phyloP scores from a whole-genome alignment of 2,329 filamentous ascomycete species.

The Parastagonospora nodorum region DNA sequence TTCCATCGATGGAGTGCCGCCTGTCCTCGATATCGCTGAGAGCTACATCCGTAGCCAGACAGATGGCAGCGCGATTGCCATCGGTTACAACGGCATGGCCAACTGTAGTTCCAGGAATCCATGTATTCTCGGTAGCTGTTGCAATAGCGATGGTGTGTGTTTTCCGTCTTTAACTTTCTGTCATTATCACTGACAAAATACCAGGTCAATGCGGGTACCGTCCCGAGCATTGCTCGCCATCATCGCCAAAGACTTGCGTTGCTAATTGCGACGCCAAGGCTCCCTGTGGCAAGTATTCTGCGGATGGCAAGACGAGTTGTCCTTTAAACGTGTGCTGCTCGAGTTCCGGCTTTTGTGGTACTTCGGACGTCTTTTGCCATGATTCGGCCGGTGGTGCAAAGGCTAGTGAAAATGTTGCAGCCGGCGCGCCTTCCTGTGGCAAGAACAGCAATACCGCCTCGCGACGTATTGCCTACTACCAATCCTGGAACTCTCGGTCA shows the following conservation, averaged over 20 bases:
- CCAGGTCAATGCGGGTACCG: conserved; percentile 17
- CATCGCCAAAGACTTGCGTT: conserved; percentile 13
- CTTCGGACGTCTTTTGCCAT: conserved; percentile 31
- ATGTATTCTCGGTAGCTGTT: conserved; percentile 15
- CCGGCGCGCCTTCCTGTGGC: conserved; percentile 11
- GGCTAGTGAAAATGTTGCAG: not conserved
- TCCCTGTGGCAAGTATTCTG: conserved; percentile 41
- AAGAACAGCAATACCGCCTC: conserved; percentile 15
- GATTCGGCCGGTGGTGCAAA: not conserved
- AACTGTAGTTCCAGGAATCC: conserved; percentile 11
- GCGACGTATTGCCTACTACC: conserved; percentile 26
- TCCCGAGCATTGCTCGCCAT: conserved; percentile 14
- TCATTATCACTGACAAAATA: not conserved
- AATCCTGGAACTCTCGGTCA: conserved; percentile 25
- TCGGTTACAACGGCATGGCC: not conserved
- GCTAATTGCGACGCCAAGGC: conserved; percentile 48
- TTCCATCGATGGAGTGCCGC: conserved; percentile 5
- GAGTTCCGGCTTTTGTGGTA: conserved; percentile 48
- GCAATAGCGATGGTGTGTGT: conserved; percentile 11
- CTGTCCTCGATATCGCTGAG: conserved; percentile 14
- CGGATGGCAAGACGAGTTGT: conserved; percentile 5
- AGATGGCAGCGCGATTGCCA: not conserved
- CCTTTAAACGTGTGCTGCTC: conserved; percentile 26
- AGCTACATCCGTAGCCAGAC: conserved; percentile 14
- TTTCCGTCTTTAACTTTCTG: not conserved